Conservation (phyloP, 345 rosid genomes). For the Boechera stricta region DNA sequence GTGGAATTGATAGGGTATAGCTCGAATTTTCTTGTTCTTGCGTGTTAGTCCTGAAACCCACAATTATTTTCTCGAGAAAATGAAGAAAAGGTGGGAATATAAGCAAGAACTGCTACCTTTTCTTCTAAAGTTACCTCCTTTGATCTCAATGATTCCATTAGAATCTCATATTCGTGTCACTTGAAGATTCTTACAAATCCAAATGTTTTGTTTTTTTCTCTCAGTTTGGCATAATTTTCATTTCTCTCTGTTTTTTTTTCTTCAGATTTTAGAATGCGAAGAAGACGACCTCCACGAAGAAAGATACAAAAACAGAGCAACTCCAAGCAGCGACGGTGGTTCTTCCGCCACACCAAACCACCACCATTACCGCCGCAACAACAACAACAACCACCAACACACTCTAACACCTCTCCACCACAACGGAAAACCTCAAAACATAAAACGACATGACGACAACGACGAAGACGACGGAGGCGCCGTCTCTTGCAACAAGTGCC, state of each 20-base stretch:
- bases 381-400: constrained; percentile 53
- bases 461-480: constrained; percentile 46
- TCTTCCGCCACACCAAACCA: constrained; percentile 50
- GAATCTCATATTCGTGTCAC: constrained; percentile 9
- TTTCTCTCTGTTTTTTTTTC: background rate
- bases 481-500: constrained; percentile 88
- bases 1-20: background rate
- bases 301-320: constrained; percentile 46
- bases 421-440: constrained; percentile 49
- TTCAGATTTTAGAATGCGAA: constrained; percentile 88
- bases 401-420: constrained; percentile 69
- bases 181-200: background rate
- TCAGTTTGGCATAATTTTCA: background rate
- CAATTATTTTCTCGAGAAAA: background rate
- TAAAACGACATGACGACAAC: constrained; percentile 51
- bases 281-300: constrained; percentile 53
- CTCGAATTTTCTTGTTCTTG: constrained; percentile 21
- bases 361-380: constrained; percentile 62
- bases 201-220: background rate
- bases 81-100: constrained; percentile 14
- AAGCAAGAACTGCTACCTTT: constrained; percentile 15
- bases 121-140: constrained; percentile 33
- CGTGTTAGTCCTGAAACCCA: background rate
- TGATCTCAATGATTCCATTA: constrained; percentile 33
- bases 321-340: constrained; percentile 47